Conservation (phyloP, 768 basidiomycete genomes). For the Kwoniella mangroviensis region DNA sequence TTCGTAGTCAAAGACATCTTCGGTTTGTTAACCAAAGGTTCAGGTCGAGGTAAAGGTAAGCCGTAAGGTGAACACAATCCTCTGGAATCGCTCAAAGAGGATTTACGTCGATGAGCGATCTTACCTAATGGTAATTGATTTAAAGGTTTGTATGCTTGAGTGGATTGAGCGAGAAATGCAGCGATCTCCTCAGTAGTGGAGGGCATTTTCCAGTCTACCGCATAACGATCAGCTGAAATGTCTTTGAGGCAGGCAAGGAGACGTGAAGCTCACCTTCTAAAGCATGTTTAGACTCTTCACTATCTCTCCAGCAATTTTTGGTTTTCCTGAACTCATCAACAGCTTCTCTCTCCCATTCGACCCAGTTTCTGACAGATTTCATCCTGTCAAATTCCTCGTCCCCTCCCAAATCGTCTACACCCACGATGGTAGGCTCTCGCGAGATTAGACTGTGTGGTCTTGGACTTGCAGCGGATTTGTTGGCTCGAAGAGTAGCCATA, state of each 20-base stretch:
- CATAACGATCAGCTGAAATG: conserved; percentile 1
- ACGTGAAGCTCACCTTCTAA: conserved; percentile 25
- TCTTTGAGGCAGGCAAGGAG: not conserved
- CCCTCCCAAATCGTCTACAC: conserved; percentile 14
- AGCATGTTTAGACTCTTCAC: conserved; percentile 28
- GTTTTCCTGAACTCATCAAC: conserved; percentile 39
- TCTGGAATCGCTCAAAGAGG: conserved; percentile 38
- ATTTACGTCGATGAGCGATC: conserved; percentile 41
- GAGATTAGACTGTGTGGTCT: not conserved
- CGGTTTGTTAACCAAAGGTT: conserved; percentile 7
- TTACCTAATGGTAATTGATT: conserved; percentile 21
- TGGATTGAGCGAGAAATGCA: conserved; percentile 42
- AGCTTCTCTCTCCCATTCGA: conserved; percentile 46
- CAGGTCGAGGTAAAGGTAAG: conserved; percentile 32
- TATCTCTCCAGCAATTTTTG: conserved; percentile 33
- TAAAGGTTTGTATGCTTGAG: conserved; percentile 41
- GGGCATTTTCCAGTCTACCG: conserved; percentile 33
- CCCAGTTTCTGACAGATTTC: conserved; percentile 36
- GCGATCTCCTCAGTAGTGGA: conserved; percentile 32
- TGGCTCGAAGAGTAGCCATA: conserved; percentile 34
- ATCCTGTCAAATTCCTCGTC: conserved; percentile 24
- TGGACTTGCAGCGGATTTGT: conserved; percentile 22
- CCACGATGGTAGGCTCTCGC: conserved; percentile 18
- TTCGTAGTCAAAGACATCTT: conserved; percentile 43
- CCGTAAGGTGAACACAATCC: conserved; percentile 41